A percentile compares a stretch with the other conserved stretches of the same genome.
These are phyloP conservation scores for Lathyrus sativus DNA, from an alignment of 306 rosid genomes.

Conservation along the genomic window DNA sequence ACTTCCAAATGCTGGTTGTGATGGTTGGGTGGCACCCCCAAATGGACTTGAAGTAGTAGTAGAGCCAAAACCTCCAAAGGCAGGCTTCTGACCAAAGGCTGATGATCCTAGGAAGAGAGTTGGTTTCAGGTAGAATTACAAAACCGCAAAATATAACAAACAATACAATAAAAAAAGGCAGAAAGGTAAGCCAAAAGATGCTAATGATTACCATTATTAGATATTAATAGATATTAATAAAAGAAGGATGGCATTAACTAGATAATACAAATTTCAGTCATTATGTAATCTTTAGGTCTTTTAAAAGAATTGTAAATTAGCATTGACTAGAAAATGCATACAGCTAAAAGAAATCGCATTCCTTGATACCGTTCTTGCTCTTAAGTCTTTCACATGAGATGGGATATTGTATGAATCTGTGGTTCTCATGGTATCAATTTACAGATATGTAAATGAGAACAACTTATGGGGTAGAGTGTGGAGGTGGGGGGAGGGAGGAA, in stretches of 20 bases:
- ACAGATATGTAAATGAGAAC: slow-evolving; percentile 8
- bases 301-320: neutral
- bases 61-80: slow-evolving; percentile 80
- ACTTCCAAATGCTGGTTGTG: slow-evolving; percentile 86
- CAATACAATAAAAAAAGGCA: neutral
- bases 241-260: slow-evolving; percentile 10
- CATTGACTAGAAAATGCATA: slow-evolving; percentile 11
- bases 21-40: slow-evolving; percentile 67
- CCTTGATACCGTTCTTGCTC: slow-evolving; percentile 14
- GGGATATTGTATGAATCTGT: slow-evolving; percentile 16
- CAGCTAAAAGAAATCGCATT: slow-evolving; percentile 7
- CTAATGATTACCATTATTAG: slow-evolving; percentile 9
- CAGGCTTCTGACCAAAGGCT: slow-evolving; percentile 85
- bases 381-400: slow-evolving; percentile 21
- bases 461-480: neutral
- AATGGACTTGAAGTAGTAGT: slow-evolving; percentile 77
- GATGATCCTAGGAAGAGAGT: slow-evolving; percentile 59
- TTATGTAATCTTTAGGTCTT: slow-evolving; percentile 11
- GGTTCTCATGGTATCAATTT: slow-evolving; percentile 3
- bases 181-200: slow-evolving; percentile 10
- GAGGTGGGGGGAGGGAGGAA: neutral
- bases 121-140: slow-evolving; percentile 38
- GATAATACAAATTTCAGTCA: neutral
- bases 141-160: neutral
- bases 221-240: slow-evolving; percentile 13